phyloP scores from a whole-genome alignment of 441 rosid genomes.

The Bocquillonia castaneifolia region DNA sequence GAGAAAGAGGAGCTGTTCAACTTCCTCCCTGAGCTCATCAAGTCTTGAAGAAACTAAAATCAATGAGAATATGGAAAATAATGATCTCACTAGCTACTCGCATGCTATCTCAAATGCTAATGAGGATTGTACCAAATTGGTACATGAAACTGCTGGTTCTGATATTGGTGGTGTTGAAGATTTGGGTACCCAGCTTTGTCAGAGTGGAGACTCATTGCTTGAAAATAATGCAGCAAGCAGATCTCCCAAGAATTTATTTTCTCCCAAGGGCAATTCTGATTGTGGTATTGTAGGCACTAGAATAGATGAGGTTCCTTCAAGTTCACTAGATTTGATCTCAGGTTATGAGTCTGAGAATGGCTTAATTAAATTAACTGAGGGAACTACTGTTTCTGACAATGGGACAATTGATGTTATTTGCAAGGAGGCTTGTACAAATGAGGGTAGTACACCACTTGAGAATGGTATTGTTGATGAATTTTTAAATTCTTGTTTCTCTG shows the following conservation, averaged over 20 bases:
- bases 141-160: slow-evolving; percentile 21
- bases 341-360: slow-evolving; percentile 21
- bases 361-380: slow-evolving; percentile 25
- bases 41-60: slow-evolving; percentile 30
- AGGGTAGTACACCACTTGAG: slow-evolving; percentile 25
- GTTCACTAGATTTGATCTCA: slow-evolving; percentile 21
- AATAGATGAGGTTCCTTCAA: slow-evolving; percentile 26
- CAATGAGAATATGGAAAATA: slow-evolving; percentile 26
- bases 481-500: slow-evolving; percentile 19
- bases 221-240: slow-evolving; percentile 27
- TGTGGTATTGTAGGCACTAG: slow-evolving; percentile 28
- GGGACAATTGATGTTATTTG: slow-evolving; percentile 25
- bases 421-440: slow-evolving; percentile 25
- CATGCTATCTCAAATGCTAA: slow-evolving; percentile 26
- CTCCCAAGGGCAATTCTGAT: slow-evolving; percentile 24
- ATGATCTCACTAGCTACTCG: slow-evolving; percentile 12
- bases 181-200: slow-evolving; percentile 23
- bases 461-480: slow-evolving; percentile 27
- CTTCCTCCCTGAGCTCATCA: slow-evolving; percentile 31
- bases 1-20: slow-evolving; percentile 32
- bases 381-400: slow-evolving; percentile 27
- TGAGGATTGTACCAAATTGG: slow-evolving; percentile 23
- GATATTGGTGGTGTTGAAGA: slow-evolving; percentile 27
- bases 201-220: slow-evolving; percentile 25
- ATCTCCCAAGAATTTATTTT: slow-evolving; percentile 24